Evolutionary conservation across 2,329 filamentous ascomycete species (phyloP), one percentile per base, ranked within the genome.

Genomic region (Exophiala lecanii-corni): DNA sequence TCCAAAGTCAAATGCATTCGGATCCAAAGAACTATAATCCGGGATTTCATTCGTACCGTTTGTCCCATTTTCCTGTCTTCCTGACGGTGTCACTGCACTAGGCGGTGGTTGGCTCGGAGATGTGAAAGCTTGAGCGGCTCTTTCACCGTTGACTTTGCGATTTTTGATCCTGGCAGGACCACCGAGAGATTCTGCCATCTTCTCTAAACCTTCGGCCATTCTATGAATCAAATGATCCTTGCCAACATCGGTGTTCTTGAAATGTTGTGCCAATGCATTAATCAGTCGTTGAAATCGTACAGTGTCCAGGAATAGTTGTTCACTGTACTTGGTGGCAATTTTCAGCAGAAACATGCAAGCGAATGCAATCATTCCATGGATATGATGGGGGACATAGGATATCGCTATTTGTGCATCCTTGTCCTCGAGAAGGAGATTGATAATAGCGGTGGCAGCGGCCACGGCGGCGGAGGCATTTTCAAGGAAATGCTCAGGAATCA

Each of bases 351-450:
- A 71, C 6, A 70, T 68, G 5, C 65, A 64, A 1, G 68, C 66
- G 54, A 70, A 71, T 1, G 68, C 67, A 33, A 71, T 68, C 66
- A 70, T 71, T 42, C 67, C 69, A 53, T 70, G 66, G 4, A 71
- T 58, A 45, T 71, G 71, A 21, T 69, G 49, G 9, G 68, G 68
- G 10, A 70, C 64, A 30, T 68, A 68, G 13, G 67, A 61, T 40
- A 71, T 54, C 12, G 64, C 63, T 21, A 59, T 53, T 39, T 70
- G 66, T 1, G 69, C 64, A 45, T 69, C 67, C 12, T 63, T 62
- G 45, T 69, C 68, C 26, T 69, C 65, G 13, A 69, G 46, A 2
- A 70, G 61, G 15, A 67, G 60, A 23, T 61, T 59, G 26, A 71
- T 61, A 31, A 67, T 69, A 10, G 60, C 62, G 20, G 67, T 64